phyloP scores from a whole-genome alignment of 2,329 filamentous ascomycete species.

The Xylariomycetidae sp. region DNA sequence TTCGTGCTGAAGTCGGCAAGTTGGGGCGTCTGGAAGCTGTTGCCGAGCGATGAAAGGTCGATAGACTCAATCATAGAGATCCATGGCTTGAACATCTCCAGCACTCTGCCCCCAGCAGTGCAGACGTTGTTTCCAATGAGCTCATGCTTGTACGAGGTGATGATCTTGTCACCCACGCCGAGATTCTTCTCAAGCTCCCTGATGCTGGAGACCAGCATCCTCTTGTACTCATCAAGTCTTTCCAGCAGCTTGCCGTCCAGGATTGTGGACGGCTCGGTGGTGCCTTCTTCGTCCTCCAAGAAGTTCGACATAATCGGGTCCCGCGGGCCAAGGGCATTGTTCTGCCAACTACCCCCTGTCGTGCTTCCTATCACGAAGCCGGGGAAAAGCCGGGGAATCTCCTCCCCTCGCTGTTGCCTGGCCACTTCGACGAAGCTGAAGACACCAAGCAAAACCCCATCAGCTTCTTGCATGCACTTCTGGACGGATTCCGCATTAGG shows the following conservation, averaged over 20 bases:
- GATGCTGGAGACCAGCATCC: constrained; percentile 78
- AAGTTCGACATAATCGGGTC: constrained; percentile 77
- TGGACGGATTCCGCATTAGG: constrained; percentile 88
- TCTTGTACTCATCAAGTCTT: constrained; percentile 77
- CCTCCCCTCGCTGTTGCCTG: constrained; percentile 84
- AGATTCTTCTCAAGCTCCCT: constrained; percentile 83
- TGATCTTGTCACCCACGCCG: constrained; percentile 69
- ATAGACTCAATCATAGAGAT: constrained; percentile 86
- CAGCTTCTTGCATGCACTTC: constrained; percentile 95
- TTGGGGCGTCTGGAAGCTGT: constrained; percentile 76
- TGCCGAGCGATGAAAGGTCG: constrained; percentile 73
- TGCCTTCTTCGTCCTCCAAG: constrained; percentile 72
- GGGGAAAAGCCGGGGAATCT: constrained; percentile 86
- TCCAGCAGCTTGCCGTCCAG: constrained; percentile 76
- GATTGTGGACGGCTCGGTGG: constrained; percentile 62
- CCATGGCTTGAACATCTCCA: constrained; percentile 88
- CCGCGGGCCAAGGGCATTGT: constrained; percentile 57
- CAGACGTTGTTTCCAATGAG: constrained; percentile 79
- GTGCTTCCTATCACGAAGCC: constrained; percentile 86
- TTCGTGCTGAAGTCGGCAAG: constrained; percentile 81
- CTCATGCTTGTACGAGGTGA: constrained; percentile 72
- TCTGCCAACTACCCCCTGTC: constrained; percentile 82
- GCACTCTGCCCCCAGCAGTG: constrained; percentile 66
- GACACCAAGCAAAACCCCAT: constrained; percentile 87
- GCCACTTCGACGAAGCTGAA: constrained; percentile 96